Conservation (phyloP, 2,329 filamentous ascomycete species). For the Bimuria novae-zelandiae region DNA sequence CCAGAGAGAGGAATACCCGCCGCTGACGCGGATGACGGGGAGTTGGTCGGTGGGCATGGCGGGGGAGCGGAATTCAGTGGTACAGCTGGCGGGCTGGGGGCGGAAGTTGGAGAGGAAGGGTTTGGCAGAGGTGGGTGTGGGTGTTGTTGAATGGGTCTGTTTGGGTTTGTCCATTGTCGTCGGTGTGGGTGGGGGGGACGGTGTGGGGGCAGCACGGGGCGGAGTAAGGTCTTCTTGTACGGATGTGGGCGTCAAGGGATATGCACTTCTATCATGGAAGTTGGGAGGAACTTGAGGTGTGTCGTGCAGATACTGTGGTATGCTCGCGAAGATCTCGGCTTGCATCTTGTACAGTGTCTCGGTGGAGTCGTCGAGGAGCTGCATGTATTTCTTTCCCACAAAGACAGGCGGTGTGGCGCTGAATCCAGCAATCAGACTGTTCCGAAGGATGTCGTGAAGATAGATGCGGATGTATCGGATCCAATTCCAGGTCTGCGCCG, state of each 20-base stretch:
- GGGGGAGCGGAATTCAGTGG: neutral
- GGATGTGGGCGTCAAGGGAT: neutral
- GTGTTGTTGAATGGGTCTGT: neutral
- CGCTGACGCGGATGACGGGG: slow-evolving; percentile 37
- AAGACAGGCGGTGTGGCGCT: slow-evolving; percentile 32
- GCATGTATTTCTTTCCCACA: slow-evolving; percentile 21
- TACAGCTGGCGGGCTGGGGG: neutral
- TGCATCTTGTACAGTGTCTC: slow-evolving; percentile 31
- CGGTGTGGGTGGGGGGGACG: neutral
- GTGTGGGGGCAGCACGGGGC: neutral
- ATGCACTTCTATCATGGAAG: neutral
- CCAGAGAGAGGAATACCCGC: slow-evolving; percentile 39
- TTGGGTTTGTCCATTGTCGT: neutral
- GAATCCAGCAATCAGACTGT: slow-evolving; percentile 33
- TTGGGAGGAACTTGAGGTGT: slow-evolving; percentile 25
- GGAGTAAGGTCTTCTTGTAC: neutral
- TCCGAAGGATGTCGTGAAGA: slow-evolving; percentile 43
- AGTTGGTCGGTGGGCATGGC: slow-evolving; percentile 22
- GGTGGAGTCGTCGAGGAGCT: slow-evolving; percentile 29
- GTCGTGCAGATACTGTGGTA: slow-evolving; percentile 42
- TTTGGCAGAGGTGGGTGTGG: slow-evolving; percentile 6
- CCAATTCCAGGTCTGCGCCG: slow-evolving; percentile 42
- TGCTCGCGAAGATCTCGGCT: slow-evolving; percentile 40
- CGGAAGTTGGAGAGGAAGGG: slow-evolving; percentile 32
- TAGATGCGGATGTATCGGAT: slow-evolving; percentile 40